These are phyloP conservation scores for Chrysosporium keratinophilum DNA, from an alignment of 2,329 filamentous ascomycete species.

Conservation along the genomic window DNA sequence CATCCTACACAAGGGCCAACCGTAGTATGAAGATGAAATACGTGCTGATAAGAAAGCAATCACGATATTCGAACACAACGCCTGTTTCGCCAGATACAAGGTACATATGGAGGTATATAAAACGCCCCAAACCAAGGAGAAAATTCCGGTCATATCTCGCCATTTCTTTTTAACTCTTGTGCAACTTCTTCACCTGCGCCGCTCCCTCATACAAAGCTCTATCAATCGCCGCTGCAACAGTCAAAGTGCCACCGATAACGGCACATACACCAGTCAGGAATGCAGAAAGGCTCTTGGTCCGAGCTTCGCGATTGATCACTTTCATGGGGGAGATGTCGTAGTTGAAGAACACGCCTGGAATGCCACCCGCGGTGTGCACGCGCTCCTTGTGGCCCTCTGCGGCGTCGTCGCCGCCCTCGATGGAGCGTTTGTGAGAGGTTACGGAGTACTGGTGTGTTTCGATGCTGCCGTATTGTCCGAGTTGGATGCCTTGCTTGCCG, in stretches of 20 bases:
- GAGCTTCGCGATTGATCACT: slow-evolving; percentile 90
- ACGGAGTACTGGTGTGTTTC: slow-evolving; percentile 98
- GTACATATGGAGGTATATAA: too few species aligned
- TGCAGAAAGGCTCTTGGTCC: slow-evolving; percentile 76
- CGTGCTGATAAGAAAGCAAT: too few species aligned
- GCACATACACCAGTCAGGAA: slow-evolving; percentile 93
- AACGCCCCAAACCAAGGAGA: not conserved
- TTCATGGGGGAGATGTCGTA: slow-evolving; percentile 99
- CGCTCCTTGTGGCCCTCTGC: slow-evolving; percentile 87
- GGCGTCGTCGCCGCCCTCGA: slow-evolving; percentile 71
- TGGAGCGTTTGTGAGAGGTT: slow-evolving; percentile 85
- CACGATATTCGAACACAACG: too few species aligned
- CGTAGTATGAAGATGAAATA: too few species aligned
- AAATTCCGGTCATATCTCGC: not conserved
- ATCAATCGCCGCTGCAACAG: slow-evolving; percentile 88
- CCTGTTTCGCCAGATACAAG: too few species aligned
- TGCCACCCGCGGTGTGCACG: slow-evolving; percentile 78
- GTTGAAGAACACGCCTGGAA: slow-evolving; percentile 96
- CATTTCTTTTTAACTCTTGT: slow-evolving; percentile 41
- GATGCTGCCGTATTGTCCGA: slow-evolving; percentile 62
- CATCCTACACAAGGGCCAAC: too few species aligned
- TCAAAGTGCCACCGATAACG: slow-evolving; percentile 86
- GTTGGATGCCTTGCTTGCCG: slow-evolving; percentile 58
- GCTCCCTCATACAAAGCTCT: slow-evolving; percentile 83
- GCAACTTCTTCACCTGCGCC: slow-evolving; percentile 77